Percentiles rank a stretch among this genome's conserved stretches.
phyloP scores from a whole-genome alignment of 257 asterid genomes.

The Solanum rostratum region DNA sequence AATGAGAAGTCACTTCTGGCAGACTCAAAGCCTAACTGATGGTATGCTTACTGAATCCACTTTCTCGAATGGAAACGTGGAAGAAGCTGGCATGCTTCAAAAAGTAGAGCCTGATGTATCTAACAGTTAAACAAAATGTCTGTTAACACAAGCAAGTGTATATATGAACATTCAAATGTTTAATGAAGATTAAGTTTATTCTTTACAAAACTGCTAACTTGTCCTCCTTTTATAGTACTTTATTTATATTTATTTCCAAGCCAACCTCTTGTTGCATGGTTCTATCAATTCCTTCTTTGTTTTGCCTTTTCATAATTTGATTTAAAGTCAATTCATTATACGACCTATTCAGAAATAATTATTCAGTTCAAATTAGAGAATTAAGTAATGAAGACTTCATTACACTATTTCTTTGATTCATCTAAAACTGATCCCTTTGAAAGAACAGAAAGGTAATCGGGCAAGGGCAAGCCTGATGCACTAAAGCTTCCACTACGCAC shows the following conservation, averaged over 20 bases:
- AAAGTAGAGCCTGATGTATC: slow-evolving; percentile 6
- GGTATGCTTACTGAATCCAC: slow-evolving; percentile 41
- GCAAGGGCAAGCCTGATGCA: too few species aligned
- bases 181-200: neutral
- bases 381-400: neutral
- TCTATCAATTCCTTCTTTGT: neutral
- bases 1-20: slow-evolving; percentile 82
- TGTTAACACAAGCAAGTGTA: neutral
- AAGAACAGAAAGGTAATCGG: neutral
- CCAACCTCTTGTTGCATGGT: neutral
- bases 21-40: slow-evolving; percentile 46
- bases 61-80: slow-evolving; percentile 21
- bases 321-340: too few species aligned
- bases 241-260: neutral
- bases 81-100: slow-evolving; percentile 18
- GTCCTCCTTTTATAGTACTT: neutral
- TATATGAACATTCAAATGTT: neutral
- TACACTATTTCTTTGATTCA: neutral
- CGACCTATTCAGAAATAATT: neutral
- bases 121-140: neutral
- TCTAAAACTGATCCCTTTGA: neutral
- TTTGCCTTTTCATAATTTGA: neutral
- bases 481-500: too few species aligned
- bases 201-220: neutral
- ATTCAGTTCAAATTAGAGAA: neutral